A percentile compares a stretch with the other conserved stretches of the same genome.
phyloP scores from a whole-genome alignment of 2,329 filamentous ascomycete genomes.

The Sporothrix brunneoviolacea region DNA sequence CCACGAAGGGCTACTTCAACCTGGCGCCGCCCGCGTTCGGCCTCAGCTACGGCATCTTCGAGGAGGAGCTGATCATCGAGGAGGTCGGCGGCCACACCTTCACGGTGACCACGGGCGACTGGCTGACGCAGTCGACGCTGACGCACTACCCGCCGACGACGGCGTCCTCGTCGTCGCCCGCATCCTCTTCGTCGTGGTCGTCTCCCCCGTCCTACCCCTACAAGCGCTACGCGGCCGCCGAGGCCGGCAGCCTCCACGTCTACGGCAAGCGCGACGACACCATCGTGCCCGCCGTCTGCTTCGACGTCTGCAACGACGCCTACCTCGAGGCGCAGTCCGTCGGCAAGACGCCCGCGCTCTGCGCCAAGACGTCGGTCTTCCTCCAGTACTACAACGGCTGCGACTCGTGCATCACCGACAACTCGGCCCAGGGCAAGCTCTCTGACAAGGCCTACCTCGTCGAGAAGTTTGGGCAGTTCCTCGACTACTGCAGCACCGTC shows the following conservation, averaged over 20 bases:
- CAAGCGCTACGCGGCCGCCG: not conserved
- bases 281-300: conserved; percentile 44
- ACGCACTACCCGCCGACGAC: conserved; percentile 32
- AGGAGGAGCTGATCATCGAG: conserved; percentile 33
- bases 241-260: too few species aligned
- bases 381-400: conserved; percentile 31
- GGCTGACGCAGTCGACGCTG: conserved; percentile 44
- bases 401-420: conserved; percentile 31
- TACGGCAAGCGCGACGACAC: conserved; percentile 35
- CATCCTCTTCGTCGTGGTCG: conserved; percentile 2
- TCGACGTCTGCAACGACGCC: conserved; percentile 43
- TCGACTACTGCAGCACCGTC: conserved; percentile 36
- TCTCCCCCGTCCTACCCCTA: not conserved
- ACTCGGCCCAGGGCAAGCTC: conserved; percentile 23
- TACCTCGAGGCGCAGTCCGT: conserved; percentile 37
- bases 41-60: conserved; percentile 56
- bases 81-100: conserved; percentile 27
- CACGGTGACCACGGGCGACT: conserved; percentile 49
- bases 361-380: conserved; percentile 38
- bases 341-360: conserved; percentile 45
- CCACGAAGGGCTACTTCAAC: conserved; percentile 54
- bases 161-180: not conserved
- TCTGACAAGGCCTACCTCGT: conserved; percentile 29
- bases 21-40: conserved; percentile 58
- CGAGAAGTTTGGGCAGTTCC: conserved; percentile 36